phyloP scores from a whole-genome alignment of 1,284 basidiomycete genomes.

The Malassezia caprae region DNA sequence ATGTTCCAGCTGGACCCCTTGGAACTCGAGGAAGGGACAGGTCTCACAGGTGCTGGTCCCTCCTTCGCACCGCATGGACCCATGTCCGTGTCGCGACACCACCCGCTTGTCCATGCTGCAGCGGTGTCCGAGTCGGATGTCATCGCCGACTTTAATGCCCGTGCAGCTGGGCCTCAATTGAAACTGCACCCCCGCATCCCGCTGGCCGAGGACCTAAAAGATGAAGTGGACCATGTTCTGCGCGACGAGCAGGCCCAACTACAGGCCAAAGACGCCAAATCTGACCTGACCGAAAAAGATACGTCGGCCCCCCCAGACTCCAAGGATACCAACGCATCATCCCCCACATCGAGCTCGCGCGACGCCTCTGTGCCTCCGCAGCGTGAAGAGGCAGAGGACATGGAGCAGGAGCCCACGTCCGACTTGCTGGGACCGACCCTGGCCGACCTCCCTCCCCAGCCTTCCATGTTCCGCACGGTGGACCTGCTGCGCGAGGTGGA shows the following conservation, averaged over 20 bases:
- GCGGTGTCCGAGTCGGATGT: constrained; percentile 37
- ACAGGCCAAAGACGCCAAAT: neutral
- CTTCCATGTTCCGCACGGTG: constrained; percentile 68
- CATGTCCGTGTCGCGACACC: constrained; percentile 8
- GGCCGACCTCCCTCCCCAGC: constrained; percentile 63
- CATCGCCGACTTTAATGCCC: constrained; percentile 40
- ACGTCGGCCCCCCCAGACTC: neutral
- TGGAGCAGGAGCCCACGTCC: constrained; percentile 6
- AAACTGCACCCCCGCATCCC: constrained; percentile 42
- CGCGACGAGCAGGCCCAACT: constrained; percentile 21
- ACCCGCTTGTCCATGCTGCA: constrained; percentile 22
- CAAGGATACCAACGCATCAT: neutral
- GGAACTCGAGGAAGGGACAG: constrained; percentile 43
- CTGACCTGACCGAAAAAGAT: neutral
- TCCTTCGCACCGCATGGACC: constrained; percentile 19
- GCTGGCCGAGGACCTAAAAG: constrained; percentile 35
- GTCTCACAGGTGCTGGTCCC: constrained; percentile 40
- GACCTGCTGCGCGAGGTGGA: constrained; percentile 89
- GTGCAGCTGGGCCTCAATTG: constrained; percentile 39
- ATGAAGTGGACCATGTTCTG: constrained; percentile 37
- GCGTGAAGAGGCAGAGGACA: constrained; percentile 1
- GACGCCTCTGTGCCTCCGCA: neutral
- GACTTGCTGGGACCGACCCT: constrained; percentile 56
- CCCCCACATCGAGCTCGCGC: neutral
- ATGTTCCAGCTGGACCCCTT: constrained; percentile 38